Evolutionary conservation across 176 grass and related monocot species (phyloP).

Genomic region (Pontederia paniculata): DNA sequence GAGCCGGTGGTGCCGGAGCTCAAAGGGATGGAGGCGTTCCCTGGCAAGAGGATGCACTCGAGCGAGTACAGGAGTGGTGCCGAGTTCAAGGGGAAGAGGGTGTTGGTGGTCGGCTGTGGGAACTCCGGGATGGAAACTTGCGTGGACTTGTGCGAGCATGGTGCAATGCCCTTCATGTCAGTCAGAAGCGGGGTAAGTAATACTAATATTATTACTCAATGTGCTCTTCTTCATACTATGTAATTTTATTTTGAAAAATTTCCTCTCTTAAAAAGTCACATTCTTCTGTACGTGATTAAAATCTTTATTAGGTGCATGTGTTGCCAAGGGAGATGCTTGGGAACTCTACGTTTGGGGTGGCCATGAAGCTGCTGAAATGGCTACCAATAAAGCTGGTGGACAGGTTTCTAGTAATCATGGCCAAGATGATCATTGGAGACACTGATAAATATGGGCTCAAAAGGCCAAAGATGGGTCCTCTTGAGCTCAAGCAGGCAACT

Average conservation of each 20-base stretch:
- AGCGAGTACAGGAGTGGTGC: slow-evolving; percentile 70
- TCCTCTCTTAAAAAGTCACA: too few relatives aligned
- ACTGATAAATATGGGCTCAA: slow-evolving; percentile 65
- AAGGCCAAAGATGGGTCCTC: slow-evolving; percentile 73
- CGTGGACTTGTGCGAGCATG: slow-evolving; percentile 69
- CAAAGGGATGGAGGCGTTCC: slow-evolving; percentile 63
- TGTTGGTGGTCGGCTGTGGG: slow-evolving; percentile 78
- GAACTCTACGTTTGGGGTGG: slow-evolving; percentile 52
- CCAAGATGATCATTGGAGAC: slow-evolving; percentile 49
- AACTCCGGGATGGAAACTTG: slow-evolving; percentile 99
- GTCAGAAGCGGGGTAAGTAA: slow-evolving; percentile 70
- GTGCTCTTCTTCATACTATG: background rate
- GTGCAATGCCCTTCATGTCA: slow-evolving; percentile 81
- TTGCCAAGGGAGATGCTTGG: slow-evolving; percentile 85
- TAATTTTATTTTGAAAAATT: background rate
- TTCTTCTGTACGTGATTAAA: too few relatives aligned
- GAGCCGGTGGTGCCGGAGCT: slow-evolving; percentile 58
- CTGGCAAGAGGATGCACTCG: slow-evolving; percentile 61
- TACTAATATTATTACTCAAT: background rate
- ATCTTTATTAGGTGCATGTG: slow-evolving; percentile 81
- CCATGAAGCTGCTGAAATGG: slow-evolving; percentile 61
- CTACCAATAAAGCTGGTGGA: slow-evolving; percentile 70
- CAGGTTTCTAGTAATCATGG: slow-evolving; percentile 38
- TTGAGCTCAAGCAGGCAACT: slow-evolving; percentile 67
- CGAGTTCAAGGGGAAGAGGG: slow-evolving; percentile 51